Conservation (phyloP, 1,139 yeast genomes). For the Lodderomyces elongisporus region DNA sequence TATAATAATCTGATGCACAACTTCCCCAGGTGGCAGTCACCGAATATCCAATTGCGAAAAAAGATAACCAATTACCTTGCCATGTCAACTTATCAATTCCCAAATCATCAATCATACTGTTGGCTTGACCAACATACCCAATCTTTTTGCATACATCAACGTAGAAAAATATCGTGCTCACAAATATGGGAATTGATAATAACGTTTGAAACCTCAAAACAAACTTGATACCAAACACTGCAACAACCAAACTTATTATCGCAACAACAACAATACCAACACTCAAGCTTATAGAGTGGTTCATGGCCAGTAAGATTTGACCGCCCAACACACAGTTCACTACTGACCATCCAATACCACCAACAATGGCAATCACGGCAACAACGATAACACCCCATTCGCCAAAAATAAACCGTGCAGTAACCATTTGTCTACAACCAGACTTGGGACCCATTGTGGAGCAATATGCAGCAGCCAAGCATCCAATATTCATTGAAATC, state of each 20-base stretch:
- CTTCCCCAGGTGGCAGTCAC: constrained; percentile 91
- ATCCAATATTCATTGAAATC: constrained; percentile 60
- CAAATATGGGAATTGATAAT: constrained; percentile 64
- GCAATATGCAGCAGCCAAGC: constrained; percentile 74
- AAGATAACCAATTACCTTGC: constrained; percentile 67
- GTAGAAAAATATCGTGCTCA: constrained; percentile 66
- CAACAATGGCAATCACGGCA: constrained; percentile 62
- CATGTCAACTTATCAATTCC: constrained; percentile 19
- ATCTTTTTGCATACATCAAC: constrained; percentile 58
- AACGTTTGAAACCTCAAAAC: constrained; percentile 63
- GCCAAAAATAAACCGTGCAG: constrained; percentile 74
- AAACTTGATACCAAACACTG: constrained; percentile 72
- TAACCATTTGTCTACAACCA: constrained; percentile 83
- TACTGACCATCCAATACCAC: constrained; percentile 84
- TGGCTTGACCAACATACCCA: constrained; percentile 31
- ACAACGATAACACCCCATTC: constrained; percentile 77
- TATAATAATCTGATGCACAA: constrained; percentile 79
- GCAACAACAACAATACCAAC: constrained; percentile 73
- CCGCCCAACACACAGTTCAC: constrained; percentile 86
- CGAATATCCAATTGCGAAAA: constrained; percentile 70
- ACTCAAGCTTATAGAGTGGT: constrained; percentile 59
- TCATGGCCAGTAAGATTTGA: constrained; percentile 62
- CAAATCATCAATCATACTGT: constrained; percentile 24
- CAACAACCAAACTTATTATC: constrained; percentile 56
- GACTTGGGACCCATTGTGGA: constrained; percentile 83